Evolutionary conservation across 2,329 filamentous ascomycete species (phyloP).

Genomic region (Fonsecaea erecta): DNA sequence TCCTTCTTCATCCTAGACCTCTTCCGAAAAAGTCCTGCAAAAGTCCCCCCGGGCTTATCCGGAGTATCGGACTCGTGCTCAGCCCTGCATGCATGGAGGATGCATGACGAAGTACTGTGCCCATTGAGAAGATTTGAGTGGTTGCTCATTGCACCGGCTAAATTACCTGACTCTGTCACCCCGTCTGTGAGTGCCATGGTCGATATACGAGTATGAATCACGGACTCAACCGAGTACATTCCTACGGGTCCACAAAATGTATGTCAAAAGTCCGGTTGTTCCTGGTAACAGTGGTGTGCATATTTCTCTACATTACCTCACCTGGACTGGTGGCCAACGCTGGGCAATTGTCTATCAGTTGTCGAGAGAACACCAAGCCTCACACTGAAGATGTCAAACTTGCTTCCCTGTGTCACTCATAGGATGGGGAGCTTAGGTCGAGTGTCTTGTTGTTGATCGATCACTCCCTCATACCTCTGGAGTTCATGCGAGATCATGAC

Average conservation of each 20-base stretch:
- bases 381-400: background rate
- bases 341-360: background rate
- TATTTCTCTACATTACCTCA: too few relatives aligned
- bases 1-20: background rate
- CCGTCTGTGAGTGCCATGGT: constrained; percentile 12
- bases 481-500: constrained; percentile 14
- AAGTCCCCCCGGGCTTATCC: constrained; percentile 8
- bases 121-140: background rate
- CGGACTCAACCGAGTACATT: too few relatives aligned
- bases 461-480: constrained; percentile 34
- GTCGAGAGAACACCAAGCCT: background rate
- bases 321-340: background rate
- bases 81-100: constrained; percentile 5
- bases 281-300: too few relatives aligned
- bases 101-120: background rate
- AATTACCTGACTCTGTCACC: background rate
- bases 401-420: background rate
- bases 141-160: background rate
- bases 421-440: constrained; percentile 24
- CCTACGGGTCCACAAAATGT: too few relatives aligned
- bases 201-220: too few relatives aligned
- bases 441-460: constrained; percentile 33
- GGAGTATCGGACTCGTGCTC: constrained; percentile 3
- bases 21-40: constrained; percentile 11
- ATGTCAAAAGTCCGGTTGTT: too few relatives aligned